Evolutionary conservation across 2,329 filamentous ascomycete species (phyloP).

Genomic region (Zasmidium citrigriseum): DNA sequence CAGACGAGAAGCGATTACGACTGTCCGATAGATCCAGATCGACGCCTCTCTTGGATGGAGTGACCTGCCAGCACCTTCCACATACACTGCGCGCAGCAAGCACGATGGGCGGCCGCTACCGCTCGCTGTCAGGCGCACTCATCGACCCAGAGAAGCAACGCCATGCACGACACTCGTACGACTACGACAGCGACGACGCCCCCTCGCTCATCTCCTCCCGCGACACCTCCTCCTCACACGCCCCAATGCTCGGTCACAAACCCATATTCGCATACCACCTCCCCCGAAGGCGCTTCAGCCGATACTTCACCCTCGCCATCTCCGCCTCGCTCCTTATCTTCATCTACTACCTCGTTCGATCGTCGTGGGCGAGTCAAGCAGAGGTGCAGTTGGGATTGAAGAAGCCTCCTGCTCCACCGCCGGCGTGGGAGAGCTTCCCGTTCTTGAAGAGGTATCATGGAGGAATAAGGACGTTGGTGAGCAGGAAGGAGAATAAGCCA

Average conservation of each 20-base stretch:
- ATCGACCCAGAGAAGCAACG: constrained; percentile 43
- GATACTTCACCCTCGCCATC: constrained; percentile 75
- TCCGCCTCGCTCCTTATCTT: constrained; percentile 72
- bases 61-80: background rate
- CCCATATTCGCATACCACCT: constrained; percentile 37
- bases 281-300: constrained; percentile 63
- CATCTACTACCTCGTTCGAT: constrained; percentile 69
- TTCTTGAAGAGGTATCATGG: constrained; percentile 90
- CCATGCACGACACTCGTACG: constrained; percentile 33
- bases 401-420: constrained; percentile 62
- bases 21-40: background rate
- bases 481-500: constrained; percentile 66
- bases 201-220: constrained; percentile 35
- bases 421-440: constrained; percentile 81
- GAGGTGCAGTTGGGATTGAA: constrained; percentile 54
- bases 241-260: constrained; percentile 35
- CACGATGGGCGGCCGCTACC: constrained; percentile 29
- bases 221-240: constrained; percentile 23
- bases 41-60: background rate
- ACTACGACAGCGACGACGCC: constrained; percentile 30
- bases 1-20: no score
- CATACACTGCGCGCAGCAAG: background rate
- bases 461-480: constrained; percentile 72
- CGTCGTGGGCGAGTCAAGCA: constrained; percentile 45
- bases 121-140: constrained; percentile 34